Evolutionary conservation across 1,284 basidiomycete genomes (phyloP), one percentile per base, ranked within the genome.

Genomic region (Pascua sp.): DNA sequence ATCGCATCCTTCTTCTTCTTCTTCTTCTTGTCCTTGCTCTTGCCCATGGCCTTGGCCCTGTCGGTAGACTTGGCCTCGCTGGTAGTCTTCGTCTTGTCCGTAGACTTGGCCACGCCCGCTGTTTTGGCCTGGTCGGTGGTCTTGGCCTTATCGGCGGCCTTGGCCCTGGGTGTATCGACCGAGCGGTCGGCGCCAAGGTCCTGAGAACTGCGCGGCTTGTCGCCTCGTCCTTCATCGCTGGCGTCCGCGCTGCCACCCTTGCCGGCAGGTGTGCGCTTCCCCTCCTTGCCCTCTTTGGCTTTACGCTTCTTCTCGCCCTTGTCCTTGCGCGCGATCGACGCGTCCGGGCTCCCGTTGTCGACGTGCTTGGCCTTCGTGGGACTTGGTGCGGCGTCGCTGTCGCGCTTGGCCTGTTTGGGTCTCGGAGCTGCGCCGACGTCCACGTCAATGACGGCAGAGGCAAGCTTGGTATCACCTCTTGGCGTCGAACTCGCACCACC

Each of bases 1-100:
- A 72, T 67, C 3, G 58, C 66, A 51, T 70, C 65, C 43, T 54
- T 56, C 56, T 65, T 68, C 60, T 61, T 64, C 53, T 63, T 61
- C 50, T 55, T 59, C 45, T 42, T 43, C 32, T 39, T 56, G 17
- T 45, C 42, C 38, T 56, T 40, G 39, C 15, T 15, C 42, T 52
- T 55, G 36, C 2, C 1, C 38, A 44, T 46, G 36, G 32, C 10
- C 43, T 51, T 55, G 51, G 8, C 7, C 47, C 38, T 36, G 17
- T 16, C 17, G 10, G n/a, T 15, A 15, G 24, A 36, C 41, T 50
- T 37, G 32, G 46, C 12, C 10, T 12, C n/a, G 47, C 12, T 5
- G 11, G 38, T n/a, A 13, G 36, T 42, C 16, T 42, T 51, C 8
- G 41, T 11, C 45, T 41, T 24, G 39, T 13, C 11, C 32, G 32